Conservation (phyloP, 805 yeast species). For the Yarrowia yakushimensis region DNA sequence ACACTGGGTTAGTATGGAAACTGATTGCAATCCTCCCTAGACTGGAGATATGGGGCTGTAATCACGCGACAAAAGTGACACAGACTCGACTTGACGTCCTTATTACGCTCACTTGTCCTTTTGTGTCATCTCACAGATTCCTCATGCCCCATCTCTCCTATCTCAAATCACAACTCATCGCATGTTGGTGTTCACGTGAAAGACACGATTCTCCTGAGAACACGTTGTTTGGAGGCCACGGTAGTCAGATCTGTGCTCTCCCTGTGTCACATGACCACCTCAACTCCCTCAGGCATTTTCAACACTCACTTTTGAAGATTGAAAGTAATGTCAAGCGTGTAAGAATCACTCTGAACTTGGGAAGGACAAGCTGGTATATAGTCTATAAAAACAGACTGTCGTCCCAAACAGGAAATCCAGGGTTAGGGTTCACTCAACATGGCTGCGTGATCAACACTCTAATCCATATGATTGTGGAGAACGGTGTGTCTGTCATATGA, state of each 20-base stretch:
- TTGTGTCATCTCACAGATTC: too few species aligned
- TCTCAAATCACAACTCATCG: too few species aligned
- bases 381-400: not conserved
- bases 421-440: constrained; percentile 8
- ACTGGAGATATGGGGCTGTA: too few species aligned
- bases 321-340: constrained; percentile 13
- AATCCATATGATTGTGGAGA: not conserved
- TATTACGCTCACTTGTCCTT: too few species aligned
- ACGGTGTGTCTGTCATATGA: too few species aligned
- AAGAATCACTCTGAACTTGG: constrained; percentile 13
- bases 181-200: too few species aligned
- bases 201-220: not conserved
- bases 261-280: not conserved
- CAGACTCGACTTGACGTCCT: not conserved
- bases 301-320: constrained; percentile 7
- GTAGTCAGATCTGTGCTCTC: too few species aligned
- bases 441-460: constrained; percentile 13
- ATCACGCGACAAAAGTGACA: too few species aligned
- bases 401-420: not conserved
- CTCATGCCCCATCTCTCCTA: too few species aligned
- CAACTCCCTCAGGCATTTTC: not conserved
- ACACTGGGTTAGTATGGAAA: constrained; percentile 15
- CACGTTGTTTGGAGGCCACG: not conserved
- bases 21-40: too few species aligned
- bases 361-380: constrained; percentile 14